Base-by-base conservation (phyloP, 768 basidiomycete species). In the Daedaleopsis nitida region DNA sequence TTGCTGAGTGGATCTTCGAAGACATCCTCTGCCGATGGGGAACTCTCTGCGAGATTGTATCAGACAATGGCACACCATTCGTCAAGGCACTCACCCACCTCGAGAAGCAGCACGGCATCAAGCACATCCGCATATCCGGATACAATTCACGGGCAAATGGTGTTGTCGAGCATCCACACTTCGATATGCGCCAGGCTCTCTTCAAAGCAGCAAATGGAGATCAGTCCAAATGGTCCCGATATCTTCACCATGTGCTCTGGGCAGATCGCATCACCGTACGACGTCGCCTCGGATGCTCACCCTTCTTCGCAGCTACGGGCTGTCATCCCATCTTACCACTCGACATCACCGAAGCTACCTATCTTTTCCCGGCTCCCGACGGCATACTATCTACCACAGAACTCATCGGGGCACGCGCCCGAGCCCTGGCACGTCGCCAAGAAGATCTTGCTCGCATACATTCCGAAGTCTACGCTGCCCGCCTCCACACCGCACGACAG, bases 61-160 rank as follows among this genome's bases (percentile, higher is more conserved):
- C 75, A 0, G 79, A 82, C 57, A 83, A 82, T 60, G 68, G 75
- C 0, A 59, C 72, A 1, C 68, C 70, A 0, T 71, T 76, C 27
- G 39, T 76, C 0, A 60, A 65, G 0, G 64, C 68, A 27, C 58
- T 74, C 0, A 34, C 65, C 0, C 64, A 65, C 51, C 65, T 77
- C 0, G 21, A 57, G 1, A 19, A 68, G 7, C 65, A 65, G 19
- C 76, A 74, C 55, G 48, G 58, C 3, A 76, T 82, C 23, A 44
- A 60, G 0, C 75, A 78, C 44, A 80, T 81, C 16, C 59, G 68
- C 0, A 79, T 82, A 3, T 77, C 74, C 0, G 66, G 73, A 0
- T 82, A 81, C 66, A 82, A 82, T 55, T 80, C 75, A 0, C 71
- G 67, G 2, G 76, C 77, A 0, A 81, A 82, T n/a, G 73, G 81